phyloP scores from a whole-genome alignment of 108 stramenopile genomes.

The Cyclotella distinguenda region DNA sequence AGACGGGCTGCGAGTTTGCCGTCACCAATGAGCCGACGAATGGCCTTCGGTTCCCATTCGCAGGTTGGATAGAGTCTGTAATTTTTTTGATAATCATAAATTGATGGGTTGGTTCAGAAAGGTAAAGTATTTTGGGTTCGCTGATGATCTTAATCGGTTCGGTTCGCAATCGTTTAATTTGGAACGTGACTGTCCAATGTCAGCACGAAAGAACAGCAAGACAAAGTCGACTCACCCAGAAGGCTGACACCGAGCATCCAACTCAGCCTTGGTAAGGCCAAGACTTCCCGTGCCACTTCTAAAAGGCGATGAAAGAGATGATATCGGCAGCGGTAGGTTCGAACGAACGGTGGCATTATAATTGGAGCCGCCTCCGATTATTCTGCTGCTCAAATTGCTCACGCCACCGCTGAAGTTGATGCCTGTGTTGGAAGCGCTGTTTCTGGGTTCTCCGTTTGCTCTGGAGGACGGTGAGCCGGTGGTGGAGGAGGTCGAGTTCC shows the following conservation, averaged over 20 bases:
- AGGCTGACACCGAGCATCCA: slow-evolving; percentile 70
- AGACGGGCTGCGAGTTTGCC: slow-evolving; percentile 71
- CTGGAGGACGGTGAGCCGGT: background rate
- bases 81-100: too few relatives aligned
- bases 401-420: background rate
- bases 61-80: slow-evolving; percentile 62
- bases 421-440: background rate
- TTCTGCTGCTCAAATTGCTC: slow-evolving; percentile 5
- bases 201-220: background rate
- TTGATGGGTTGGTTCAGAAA: background rate
- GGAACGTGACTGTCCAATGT: background rate
- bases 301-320: slow-evolving; percentile 20
- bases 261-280: slow-evolving; percentile 57
- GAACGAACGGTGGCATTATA: slow-evolving; percentile 3
- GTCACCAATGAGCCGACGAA: slow-evolving; percentile 71
- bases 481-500: slow-evolving; percentile 32
- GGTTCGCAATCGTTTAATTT: too few relatives aligned
- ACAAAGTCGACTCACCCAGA: slow-evolving; percentile 78
- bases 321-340: slow-evolving; percentile 1
- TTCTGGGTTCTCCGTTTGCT: background rate
- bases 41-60: slow-evolving; percentile 74
- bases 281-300: slow-evolving; percentile 39
- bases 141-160: too few relatives aligned
- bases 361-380: slow-evolving; percentile 16
- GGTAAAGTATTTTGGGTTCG: background rate